Percentiles rank a stretch among this genome's conserved stretches.
Evolutionary conservation across 768 basidiomycete genomes (phyloP).

Genomic region (Exsudoporus frostii): DNA sequence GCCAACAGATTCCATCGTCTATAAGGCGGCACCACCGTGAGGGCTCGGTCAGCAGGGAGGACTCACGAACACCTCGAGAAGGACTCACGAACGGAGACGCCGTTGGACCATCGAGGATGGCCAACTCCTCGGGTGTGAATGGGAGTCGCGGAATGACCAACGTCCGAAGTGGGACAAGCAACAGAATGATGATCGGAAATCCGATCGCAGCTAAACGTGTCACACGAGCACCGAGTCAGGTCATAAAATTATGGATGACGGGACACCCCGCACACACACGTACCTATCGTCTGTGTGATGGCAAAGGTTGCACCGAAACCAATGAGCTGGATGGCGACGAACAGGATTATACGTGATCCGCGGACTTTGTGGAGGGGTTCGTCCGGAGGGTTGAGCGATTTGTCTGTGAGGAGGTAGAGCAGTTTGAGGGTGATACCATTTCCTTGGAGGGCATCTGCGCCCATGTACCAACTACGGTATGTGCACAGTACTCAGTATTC

Average conservation of each 20-base stretch:
- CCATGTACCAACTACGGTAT: slow-evolving; percentile 81
- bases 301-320: slow-evolving; percentile 89
- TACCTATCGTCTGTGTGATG: slow-evolving; percentile 86
- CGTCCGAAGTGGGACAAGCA: slow-evolving; percentile 75
- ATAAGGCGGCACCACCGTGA: not conserved
- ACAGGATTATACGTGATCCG: slow-evolving; percentile 68
- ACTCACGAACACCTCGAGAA: not conserved
- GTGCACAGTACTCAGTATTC: not conserved
- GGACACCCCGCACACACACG: slow-evolving; percentile 9
- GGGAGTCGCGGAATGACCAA: slow-evolving; percentile 69
- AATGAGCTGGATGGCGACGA: slow-evolving; percentile 69
- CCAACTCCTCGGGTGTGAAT: slow-evolving; percentile 75
- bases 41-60: not conserved
- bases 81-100: slow-evolving; percentile 80
- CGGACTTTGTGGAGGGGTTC: slow-evolving; percentile 80
- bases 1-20: slow-evolving; percentile 47
- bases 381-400: slow-evolving; percentile 49
- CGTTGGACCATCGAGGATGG: slow-evolving; percentile 84
- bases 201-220: slow-evolving; percentile 70
- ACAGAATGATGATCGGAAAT: slow-evolving; percentile 85
- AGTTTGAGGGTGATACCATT: slow-evolving; percentile 85
- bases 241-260: not conserved
- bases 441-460: slow-evolving; percentile 70
- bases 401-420: slow-evolving; percentile 76
- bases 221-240: not conserved